phyloP scores from a whole-genome alignment of 805 yeast genomes.

The Starmerella gropengiesseri region DNA sequence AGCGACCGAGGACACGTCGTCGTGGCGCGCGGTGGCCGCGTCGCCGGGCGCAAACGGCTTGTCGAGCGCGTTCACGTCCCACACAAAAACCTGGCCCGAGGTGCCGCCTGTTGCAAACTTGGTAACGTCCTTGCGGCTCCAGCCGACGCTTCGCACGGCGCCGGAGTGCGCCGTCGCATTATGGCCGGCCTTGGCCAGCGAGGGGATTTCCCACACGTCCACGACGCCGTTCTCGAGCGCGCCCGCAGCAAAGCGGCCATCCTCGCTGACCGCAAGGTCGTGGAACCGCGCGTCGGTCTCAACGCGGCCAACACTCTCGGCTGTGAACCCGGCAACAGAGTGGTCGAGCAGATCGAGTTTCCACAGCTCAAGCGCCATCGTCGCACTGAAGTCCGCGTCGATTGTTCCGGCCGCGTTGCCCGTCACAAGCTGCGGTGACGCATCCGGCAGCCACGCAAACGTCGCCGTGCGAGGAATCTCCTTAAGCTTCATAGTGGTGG shows the following conservation, averaged over 20 bases:
- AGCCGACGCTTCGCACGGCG: conserved; percentile 61
- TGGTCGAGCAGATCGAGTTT: conserved; percentile 38
- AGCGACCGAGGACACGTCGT: conserved; percentile 67
- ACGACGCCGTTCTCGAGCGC: conserved; percentile 77
- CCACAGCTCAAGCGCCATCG: conserved; percentile 72
- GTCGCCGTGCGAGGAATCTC: conserved; percentile 80
- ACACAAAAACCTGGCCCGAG: conserved; percentile 78
- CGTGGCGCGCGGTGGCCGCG: conserved; percentile 61
- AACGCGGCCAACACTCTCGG: conserved; percentile 15
- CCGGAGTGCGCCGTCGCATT: conserved; percentile 37
- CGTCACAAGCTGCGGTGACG: conserved; percentile 64
- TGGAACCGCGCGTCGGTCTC: conserved; percentile 40
- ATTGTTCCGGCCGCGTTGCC: conserved; percentile 96
- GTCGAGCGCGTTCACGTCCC: conserved; percentile 66
- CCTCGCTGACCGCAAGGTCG: conserved; percentile 28
- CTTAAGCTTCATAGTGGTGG: conserved; percentile 50
- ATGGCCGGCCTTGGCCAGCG: conserved; percentile 21
- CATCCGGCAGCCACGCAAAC: conserved; percentile 88
- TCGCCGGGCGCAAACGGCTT: conserved; percentile 55
- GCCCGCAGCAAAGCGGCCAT: conserved; percentile 48
- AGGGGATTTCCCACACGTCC: conserved; percentile 59
- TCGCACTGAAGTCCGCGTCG: conserved; percentile 73
- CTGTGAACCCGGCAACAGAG: conserved; percentile 26
- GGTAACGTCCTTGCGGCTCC: conserved; percentile 62
- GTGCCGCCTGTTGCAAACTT: conserved; percentile 78